Base-by-base conservation (phyloP, 805 yeast genomes). In the Sugiyamaella floridensis region DNA sequence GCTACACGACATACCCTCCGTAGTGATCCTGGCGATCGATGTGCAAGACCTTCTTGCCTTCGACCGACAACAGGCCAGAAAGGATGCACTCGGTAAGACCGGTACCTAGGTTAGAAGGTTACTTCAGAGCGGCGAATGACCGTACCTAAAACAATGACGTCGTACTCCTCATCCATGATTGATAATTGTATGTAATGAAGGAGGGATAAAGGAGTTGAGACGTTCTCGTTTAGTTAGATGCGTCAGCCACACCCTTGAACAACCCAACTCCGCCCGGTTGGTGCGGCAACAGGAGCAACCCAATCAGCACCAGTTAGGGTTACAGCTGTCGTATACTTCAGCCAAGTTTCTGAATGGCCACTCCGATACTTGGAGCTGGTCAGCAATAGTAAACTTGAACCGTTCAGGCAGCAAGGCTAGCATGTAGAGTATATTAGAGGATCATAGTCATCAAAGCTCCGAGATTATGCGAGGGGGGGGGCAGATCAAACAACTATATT, bases 61-160 rank as follows among this genome's bases (percentile, higher is more conserved):
- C 98, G n/a, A 92, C 96, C 9, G 97, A 89, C 45, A 93, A 77
- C 50, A 93, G 72, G 2, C 99, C 99, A 1, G 97, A 89, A 45
- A 93, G 78, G 55, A 93, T 85, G 74, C 99, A 93, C 70, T 93
- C 99, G 45, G 97, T 92, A 58, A 93, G 78, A n/a, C 99, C 99
- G 50, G 62, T 57, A 28, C 62, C 60, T 55, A 16, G 8, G 8
- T 15, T 29, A 28, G 18, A 19, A 32, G 12, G 22, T n/a, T 34
- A 9, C 15, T 28, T 15, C 37, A 11, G 11, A 15, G 29, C 10
- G 42, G 26, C 18, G 10, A 14, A 65, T 22, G 26, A 22, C 26
- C 76, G 26, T 77, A 65, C 98, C 99, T 55, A 92, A 78, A 26
- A 92, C 97, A 61, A 93, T 92, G 56, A 92, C 97, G 75, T 93